phyloP scores from a whole-genome alignment of 116 monocot species.

The Phalaenopsis hybrid region DNA sequence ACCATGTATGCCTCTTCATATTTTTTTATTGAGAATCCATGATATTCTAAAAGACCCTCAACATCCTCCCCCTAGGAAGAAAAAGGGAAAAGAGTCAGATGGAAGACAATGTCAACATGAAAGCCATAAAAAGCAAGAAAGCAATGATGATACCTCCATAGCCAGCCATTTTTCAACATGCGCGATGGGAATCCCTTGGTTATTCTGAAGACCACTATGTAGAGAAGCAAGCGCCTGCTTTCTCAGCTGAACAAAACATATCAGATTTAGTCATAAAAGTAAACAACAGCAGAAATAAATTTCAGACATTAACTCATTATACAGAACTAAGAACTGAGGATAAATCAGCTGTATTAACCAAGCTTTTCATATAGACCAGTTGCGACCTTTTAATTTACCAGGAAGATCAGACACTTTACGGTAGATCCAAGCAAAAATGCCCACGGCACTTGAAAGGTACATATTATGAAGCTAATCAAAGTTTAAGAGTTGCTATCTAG shows the following conservation, averaged over 20 bases:
- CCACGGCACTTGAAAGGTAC: background rate
- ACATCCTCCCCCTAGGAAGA: constrained; percentile 69
- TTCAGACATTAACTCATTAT: background rate
- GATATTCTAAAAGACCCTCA: constrained; percentile 60
- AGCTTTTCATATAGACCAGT: background rate
- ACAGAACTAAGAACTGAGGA: background rate
- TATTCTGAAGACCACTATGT: constrained; percentile 79
- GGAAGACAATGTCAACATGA: background rate
- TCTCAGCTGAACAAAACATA: constrained; percentile 44
- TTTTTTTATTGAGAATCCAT: constrained; percentile 61
- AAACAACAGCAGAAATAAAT: background rate
- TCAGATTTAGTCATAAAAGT: background rate
- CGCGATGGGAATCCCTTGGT: constrained; percentile 83
- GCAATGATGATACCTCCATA: constrained; percentile 67
- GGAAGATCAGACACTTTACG: background rate
- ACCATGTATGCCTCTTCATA: constrained; percentile 88
- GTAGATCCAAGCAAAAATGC: background rate
- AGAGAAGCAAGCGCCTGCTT: constrained; percentile 84
- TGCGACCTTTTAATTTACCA: background rate
- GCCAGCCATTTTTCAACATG: constrained; percentile 70
- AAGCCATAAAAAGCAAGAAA: constrained; percentile 2
- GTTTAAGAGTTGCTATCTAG: background rate
- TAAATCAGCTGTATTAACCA: background rate
- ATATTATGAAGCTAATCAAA: background rate
- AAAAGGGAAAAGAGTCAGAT: constrained; percentile 8